Evolutionary conservation across 1,284 basidiomycete genomes (phyloP).

Genomic region (Leccinum insolens): DNA sequence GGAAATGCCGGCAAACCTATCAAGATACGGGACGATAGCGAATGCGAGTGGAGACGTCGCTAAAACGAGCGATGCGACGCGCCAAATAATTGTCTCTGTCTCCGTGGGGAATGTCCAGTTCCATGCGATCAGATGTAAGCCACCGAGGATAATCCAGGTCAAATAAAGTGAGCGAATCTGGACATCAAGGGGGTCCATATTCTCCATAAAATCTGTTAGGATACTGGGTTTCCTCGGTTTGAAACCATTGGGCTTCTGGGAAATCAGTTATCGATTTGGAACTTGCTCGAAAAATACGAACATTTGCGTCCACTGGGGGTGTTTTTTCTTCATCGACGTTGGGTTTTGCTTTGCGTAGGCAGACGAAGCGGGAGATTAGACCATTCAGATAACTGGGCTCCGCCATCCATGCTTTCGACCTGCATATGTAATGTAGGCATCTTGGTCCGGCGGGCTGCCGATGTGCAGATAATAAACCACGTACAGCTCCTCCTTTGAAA

Average conservation of each 20-base stretch:
- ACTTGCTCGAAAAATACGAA: neutral
- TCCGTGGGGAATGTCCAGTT: neutral
- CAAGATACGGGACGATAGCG: neutral
- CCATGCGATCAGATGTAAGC: neutral
- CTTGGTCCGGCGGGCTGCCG: neutral
- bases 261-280: neutral
- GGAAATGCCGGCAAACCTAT: neutral
- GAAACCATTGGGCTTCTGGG: neutral
- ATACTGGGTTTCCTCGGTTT: neutral
- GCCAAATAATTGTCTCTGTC: neutral
- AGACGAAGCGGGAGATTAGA: neutral
- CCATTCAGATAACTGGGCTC: neutral
- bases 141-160: neutral
- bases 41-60: neutral
- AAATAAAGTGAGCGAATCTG: neutral
- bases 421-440: neutral
- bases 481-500: neutral
- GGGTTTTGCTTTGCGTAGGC: neutral
- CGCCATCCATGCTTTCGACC: constrained; percentile 1
- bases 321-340: neutral
- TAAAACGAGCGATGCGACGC: neutral
- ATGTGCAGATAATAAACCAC: neutral
- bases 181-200: neutral
- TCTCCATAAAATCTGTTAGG: neutral
- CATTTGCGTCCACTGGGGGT: neutral